Conservation (phyloP, 169 alveolate species). For the Eimeria praecox region DNA sequence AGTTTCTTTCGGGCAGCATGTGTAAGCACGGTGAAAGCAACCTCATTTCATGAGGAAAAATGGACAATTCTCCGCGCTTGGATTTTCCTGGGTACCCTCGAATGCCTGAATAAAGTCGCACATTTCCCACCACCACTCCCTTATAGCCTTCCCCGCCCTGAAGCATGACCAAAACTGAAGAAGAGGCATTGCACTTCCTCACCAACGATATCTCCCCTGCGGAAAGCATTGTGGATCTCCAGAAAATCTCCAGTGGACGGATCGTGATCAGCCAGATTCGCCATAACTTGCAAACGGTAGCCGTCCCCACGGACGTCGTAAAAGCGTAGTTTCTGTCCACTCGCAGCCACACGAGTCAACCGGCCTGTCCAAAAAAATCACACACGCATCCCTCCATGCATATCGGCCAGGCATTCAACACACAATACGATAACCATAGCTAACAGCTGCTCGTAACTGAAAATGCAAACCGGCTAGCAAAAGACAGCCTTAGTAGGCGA, state of each 20-base stretch:
- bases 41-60: slow-evolving; percentile 93
- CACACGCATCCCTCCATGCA: background rate
- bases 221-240: slow-evolving; percentile 72
- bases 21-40: slow-evolving; percentile 97
- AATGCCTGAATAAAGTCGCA: slow-evolving; percentile 79
- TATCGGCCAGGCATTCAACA: background rate
- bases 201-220: slow-evolving; percentile 79
- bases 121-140: background rate
- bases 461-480: background rate
- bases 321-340: slow-evolving; percentile 94
- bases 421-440: background rate
- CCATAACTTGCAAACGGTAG: slow-evolving; percentile 92
- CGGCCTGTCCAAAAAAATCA: slow-evolving; percentile 90
- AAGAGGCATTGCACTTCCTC: background rate
- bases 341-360: slow-evolving; percentile 90
- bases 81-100: slow-evolving; percentile 93
- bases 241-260: slow-evolving; percentile 83
- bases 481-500: slow-evolving; percentile 75
- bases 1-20: slow-evolving; percentile 97
- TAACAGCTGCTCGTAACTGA: background rate
- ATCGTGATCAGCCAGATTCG: slow-evolving; percentile 85
- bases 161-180: background rate
- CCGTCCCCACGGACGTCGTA: slow-evolving; percentile 95
- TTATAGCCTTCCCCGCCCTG: background rate
- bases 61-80: slow-evolving; percentile 97